phyloP scores from a whole-genome alignment of 202 grass and related monocot species.

The Carex arenaria region DNA sequence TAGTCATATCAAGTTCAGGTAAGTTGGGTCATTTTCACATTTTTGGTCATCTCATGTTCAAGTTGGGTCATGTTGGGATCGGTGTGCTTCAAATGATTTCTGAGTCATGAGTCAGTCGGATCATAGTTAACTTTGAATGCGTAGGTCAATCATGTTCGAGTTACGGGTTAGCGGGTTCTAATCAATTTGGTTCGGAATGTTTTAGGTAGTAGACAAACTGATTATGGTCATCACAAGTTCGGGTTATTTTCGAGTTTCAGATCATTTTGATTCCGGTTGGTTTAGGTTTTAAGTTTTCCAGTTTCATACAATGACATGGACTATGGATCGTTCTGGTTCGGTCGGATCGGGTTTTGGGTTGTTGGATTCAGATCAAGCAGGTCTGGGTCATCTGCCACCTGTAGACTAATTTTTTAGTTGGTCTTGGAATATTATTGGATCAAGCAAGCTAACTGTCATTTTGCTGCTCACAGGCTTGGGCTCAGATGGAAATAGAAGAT shows the following conservation, averaged over 20 bases:
- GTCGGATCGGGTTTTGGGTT: neutral
- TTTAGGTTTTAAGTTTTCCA: neutral
- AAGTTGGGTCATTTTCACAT: neutral
- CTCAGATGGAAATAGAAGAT: conserved; percentile 88
- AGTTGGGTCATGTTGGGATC: neutral
- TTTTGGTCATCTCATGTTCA: neutral
- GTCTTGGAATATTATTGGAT: neutral
- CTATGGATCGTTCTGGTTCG: neutral
- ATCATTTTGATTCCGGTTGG: neutral
- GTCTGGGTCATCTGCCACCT: neutral
- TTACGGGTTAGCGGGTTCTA: neutral
- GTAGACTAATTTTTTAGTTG: neutral
- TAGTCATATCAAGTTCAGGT: neutral
- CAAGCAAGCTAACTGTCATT: neutral
- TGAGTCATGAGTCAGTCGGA: neutral
- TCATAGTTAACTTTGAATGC: neutral
- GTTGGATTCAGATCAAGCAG: too few relatives aligned
- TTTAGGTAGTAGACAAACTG: neutral
- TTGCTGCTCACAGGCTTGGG: conserved; percentile 64
- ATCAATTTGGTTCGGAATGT: neutral
- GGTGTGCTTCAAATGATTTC: neutral
- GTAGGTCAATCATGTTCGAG: neutral
- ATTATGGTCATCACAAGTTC: neutral
- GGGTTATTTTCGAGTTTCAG: neutral
- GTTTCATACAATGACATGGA: neutral